A percentile compares a stretch with the other conserved stretches of the same genome.
Evolutionary conservation across 257 asterid genomes (phyloP).

Genomic region (Marsdenia floribunda): DNA sequence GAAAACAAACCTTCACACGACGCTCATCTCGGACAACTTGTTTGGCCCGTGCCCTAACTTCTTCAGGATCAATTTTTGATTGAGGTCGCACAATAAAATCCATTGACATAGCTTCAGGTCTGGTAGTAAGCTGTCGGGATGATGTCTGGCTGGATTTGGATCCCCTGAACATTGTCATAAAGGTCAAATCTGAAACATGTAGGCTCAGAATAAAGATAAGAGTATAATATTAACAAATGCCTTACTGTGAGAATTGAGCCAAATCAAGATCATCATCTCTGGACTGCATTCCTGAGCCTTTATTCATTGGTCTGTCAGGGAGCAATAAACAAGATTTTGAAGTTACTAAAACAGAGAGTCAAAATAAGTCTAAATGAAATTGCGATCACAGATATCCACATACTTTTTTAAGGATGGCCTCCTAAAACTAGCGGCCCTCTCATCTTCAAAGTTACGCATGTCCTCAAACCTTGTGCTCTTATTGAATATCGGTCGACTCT

Average conservation of each 20-base stretch:
- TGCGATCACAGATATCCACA: background rate
- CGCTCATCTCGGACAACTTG: conserved; percentile 69
- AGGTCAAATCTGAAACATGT: conserved; percentile 16
- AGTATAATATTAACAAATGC: background rate
- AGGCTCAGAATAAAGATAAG: background rate
- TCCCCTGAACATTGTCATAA: conserved; percentile 45
- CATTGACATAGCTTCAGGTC: conserved; percentile 81
- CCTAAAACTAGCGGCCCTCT: conserved; percentile 49
- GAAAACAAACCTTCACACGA: conserved; percentile 59
- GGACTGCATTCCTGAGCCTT: conserved; percentile 63
- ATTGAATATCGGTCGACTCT: conserved; percentile 95
- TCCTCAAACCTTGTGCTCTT: conserved; percentile 98
- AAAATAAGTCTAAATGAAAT: background rate
- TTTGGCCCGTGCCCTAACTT: conserved; percentile 69
- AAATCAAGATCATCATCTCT: conserved; percentile 83
- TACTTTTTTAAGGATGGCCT: conserved; percentile 69
- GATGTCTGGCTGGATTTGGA: conserved; percentile 69
- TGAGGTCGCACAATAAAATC: conserved; percentile 92
- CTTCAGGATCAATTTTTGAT: conserved; percentile 90
- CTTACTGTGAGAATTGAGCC: conserved; percentile 49
- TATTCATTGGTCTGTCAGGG: conserved; percentile 48
- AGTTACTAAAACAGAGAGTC: background rate
- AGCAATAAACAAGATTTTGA: conserved; percentile 3
- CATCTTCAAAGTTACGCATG: conserved; percentile 79
- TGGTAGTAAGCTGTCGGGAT: conserved; percentile 51